Base-by-base conservation (phyloP, 208 protist species). In the Novymonas esmeraldas region DNA sequence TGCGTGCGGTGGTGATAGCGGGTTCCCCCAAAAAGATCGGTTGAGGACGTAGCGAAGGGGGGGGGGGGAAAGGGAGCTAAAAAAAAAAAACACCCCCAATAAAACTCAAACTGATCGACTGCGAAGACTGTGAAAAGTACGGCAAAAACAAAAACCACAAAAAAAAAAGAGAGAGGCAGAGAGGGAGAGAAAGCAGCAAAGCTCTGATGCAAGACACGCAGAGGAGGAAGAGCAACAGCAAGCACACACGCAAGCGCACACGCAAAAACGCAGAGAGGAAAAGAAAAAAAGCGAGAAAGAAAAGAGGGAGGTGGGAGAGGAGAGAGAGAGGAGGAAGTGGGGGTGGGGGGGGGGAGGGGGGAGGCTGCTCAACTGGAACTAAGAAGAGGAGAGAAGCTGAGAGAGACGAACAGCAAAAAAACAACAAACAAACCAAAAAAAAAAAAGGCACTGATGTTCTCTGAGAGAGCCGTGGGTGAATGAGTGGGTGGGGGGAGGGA, bases 141-240 rank as follows among this genome's bases (percentile, higher is more conserved):
- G 11, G 36, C 7, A 41, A 41, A 41, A 45, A 6, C 14, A 20
- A 42, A 62, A 24, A 39, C 7, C 20, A 42, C 14, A 51, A 33
- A 56, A 50, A 14, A 46, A 62, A 61, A 42, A 41, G 36, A 63
- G 58, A 75, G 42, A 36, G 33, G 20, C 50, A 36, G 26, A 50
- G 55, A 63, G 44, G 24, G 14, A 44, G 29, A 46, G 6, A 50
- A 34, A 9, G 26, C 16, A 16, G 26, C 16, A 50, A 56, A 50
- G 31, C 34, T 26, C 34, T 3, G 39, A 56, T 65, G 46, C 18
- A 28, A 6, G 10, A 20, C 11, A 55, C 33, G 16, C 11, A 26
- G 24, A 33, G 26, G n/a, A 41, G 31, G 2, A 48, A n/a, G n/a
- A n/a, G n/a, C n/a, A n/a, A 58, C n/a, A 39, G 39, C 2, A 39